Percentiles rank a stretch among this genome's conserved stretches.
phyloP scores from a whole-genome alignment of 805 yeast species.

The Lachancea kluyveri region DNA sequence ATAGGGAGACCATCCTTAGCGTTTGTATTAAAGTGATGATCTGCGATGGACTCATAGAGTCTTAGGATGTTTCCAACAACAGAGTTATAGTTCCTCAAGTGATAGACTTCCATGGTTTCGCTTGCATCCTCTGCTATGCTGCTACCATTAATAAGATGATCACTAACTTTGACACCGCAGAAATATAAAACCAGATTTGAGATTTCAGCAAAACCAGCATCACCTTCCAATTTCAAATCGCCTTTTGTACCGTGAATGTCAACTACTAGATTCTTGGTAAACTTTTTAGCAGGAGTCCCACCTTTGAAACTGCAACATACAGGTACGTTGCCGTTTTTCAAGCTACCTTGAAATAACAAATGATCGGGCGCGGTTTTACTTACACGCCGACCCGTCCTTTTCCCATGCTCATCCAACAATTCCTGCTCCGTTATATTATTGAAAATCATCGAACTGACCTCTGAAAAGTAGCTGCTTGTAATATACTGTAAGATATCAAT shows the following conservation, averaged over 20 bases:
- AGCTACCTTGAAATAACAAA: slow-evolving; percentile 26
- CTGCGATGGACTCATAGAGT: slow-evolving; percentile 28
- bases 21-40: slow-evolving; percentile 24
- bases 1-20: slow-evolving; percentile 21
- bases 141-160: slow-evolving; percentile 1
- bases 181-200: slow-evolving; percentile 28
- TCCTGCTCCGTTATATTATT: slow-evolving; percentile 27
- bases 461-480: slow-evolving; percentile 25
- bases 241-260: slow-evolving; percentile 31
- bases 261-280: slow-evolving; percentile 28
- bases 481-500: slow-evolving; percentile 28
- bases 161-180: slow-evolving; percentile 18
- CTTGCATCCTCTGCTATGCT: slow-evolving; percentile 16
- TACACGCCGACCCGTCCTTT: slow-evolving; percentile 15
- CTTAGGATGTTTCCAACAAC: slow-evolving; percentile 27
- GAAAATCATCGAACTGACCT: slow-evolving; percentile 25
- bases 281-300: slow-evolving; percentile 29
- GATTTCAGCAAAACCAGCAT: slow-evolving; percentile 31
- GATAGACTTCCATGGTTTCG: slow-evolving; percentile 29
- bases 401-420: slow-evolving; percentile 22
- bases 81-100: slow-evolving; percentile 28
- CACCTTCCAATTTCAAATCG: slow-evolving; percentile 29
- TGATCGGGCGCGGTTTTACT: slow-evolving; percentile 28
- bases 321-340: slow-evolving; percentile 24
- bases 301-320: slow-evolving; percentile 29